phyloP scores from a whole-genome alignment of 495 filamentous ascomycete genomes.

The Glarea lozoyensis region DNA sequence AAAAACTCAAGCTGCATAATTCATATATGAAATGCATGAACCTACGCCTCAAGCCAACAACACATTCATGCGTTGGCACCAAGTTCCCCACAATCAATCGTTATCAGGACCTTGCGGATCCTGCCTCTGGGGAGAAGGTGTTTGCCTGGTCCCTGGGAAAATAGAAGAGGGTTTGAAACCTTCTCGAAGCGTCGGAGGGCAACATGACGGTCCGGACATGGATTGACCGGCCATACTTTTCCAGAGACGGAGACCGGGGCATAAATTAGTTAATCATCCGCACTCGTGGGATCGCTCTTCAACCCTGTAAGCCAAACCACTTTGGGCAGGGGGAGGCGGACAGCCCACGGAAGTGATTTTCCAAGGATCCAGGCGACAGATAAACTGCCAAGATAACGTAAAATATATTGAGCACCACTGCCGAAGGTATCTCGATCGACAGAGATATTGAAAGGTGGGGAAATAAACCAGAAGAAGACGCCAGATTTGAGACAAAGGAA shows the following conservation, averaged over 20 bases:
- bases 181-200: constrained; percentile 19
- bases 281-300: background rate
- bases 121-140: constrained; percentile 2
- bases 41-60: too few relatives aligned
- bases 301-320: background rate
- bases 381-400: too few relatives aligned
- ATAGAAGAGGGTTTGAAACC: constrained; percentile 8
- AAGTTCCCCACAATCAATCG: constrained; percentile 5
- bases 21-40: constrained; percentile 6
- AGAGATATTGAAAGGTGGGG: too few relatives aligned
- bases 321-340: background rate
- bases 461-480: too few relatives aligned
- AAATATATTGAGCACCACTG: too few relatives aligned
- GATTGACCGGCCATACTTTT: constrained; percentile 4
- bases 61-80: constrained; percentile 2
- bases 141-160: background rate
- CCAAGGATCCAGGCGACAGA: background rate
- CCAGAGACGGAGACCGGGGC: constrained; percentile 5
- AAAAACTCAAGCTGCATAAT: too few relatives aligned
- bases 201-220: constrained; percentile 11
- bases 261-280: background rate
- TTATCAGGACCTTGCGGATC: constrained; percentile 6
- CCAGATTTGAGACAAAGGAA: too few relatives aligned
- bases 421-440: too few relatives aligned
- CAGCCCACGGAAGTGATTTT: background rate